Base-by-base conservation (phyloP, 805 yeast genomes). In the Debaryomyces prosopidis region DNA sequence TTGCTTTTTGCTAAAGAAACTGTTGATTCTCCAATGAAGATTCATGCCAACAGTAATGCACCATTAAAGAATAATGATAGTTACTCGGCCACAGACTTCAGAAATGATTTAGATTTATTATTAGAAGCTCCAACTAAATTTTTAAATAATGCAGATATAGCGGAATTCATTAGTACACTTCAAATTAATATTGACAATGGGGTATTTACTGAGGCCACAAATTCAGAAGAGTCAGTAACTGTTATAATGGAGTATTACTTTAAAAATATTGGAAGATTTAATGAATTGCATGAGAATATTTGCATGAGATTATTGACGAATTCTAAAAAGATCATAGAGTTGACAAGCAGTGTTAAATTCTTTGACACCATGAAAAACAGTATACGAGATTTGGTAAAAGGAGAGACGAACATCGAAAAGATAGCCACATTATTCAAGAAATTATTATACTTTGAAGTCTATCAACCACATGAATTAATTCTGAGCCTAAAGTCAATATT, bases 11-110 rank as follows among this genome's bases (percentile, higher is more conserved):
- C 54, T 48, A 56, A 62, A 44, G 63, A 62, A 9, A 57, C 60
- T 2, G 56, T 53, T 3, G 75, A 68, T 7, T 65, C 74, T 1
- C 76, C 76, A 0, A 55, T 70, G 62, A 64, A 59, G 31, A 58
- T 67, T 2, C 58, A 51, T 38, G 51, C 58, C 0, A 57, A 52
- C 2, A 57, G 54, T 3, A 50, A 47, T 14, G 6, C 33, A 14
- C 16, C 33, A 30, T 11, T 5, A 12, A 54, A 49, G 30, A 50
- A 46, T 6, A 56, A 55, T 7, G 64, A 60, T 19, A 38, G 40
- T 3, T 62, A 57, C 35, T 52, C 62, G 1, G 50, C 52, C 3
- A 14, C 53, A 11, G 59, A 54, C 8, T 69, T 71, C 43, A 54
- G 59, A 27, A 50, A 50, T 12, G 70, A 66, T 35, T 53, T 70